phyloP scores from a whole-genome alignment of 768 basidiomycete genomes.

The Glaciozyma martinii region DNA sequence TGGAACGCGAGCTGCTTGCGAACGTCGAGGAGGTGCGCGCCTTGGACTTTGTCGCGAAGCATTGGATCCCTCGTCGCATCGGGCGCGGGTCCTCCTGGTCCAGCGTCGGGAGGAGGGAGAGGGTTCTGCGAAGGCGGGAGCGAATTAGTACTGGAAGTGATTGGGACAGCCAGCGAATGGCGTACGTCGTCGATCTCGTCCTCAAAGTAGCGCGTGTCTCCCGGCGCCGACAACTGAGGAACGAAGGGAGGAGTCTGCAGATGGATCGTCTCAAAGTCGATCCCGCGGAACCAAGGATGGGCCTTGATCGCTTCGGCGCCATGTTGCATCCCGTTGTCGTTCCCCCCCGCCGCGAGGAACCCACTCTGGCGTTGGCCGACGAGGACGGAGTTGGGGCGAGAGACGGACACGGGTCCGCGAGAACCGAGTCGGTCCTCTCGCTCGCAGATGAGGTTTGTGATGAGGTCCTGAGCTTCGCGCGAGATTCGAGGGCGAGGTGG shows the following conservation, averaged over 20 bases:
- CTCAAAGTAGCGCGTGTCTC: constrained; percentile 87
- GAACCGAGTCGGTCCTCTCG: constrained; percentile 88
- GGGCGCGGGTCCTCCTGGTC: constrained; percentile 53
- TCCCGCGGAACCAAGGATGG: constrained; percentile 82
- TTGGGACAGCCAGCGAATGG: neutral
- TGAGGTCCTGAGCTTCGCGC: constrained; percentile 74
- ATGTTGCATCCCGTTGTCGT: constrained; percentile 44
- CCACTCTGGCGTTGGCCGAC: constrained; percentile 64
- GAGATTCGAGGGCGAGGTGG: constrained; percentile 75
- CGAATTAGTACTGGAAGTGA: neutral
- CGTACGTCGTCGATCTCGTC: constrained; percentile 1
- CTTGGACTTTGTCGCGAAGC: constrained; percentile 73
- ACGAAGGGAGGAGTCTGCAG: constrained; percentile 75
- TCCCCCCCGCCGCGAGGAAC: constrained; percentile 41
- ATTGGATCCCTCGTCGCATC: constrained; percentile 85
- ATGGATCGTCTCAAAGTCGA: constrained; percentile 84
- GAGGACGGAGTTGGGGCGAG: constrained; percentile 68
- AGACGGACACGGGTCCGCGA: constrained; percentile 56
- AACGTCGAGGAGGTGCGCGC: constrained; percentile 74
- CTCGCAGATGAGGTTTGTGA: constrained; percentile 85
- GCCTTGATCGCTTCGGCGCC: constrained; percentile 87
- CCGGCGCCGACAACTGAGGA: constrained; percentile 68
- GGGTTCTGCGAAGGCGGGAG: constrained; percentile 39
- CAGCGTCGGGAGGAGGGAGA: constrained; percentile 78
- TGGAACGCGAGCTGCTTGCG: constrained; percentile 83